Evolutionary conservation across 2,329 filamentous ascomycete genomes (phyloP), one percentile per base, ranked within the genome.

Genomic region (Chaetomium sp.): DNA sequence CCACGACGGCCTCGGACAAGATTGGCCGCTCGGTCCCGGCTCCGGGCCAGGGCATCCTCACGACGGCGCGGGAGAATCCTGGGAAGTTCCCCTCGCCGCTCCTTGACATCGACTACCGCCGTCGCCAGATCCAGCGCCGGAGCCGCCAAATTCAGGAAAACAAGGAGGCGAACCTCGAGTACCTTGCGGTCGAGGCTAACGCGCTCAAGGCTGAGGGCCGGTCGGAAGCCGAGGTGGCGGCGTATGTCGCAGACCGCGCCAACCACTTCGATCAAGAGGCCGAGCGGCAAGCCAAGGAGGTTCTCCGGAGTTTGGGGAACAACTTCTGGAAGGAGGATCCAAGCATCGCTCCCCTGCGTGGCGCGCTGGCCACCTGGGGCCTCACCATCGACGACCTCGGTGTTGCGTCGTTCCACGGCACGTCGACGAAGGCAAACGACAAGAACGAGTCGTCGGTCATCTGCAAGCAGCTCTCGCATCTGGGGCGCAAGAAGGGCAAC

Each of bases 361-460:
- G 94, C 74, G 91, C 94, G 56, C 83, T 99, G 61, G 95, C 94
- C 49, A 97, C 92, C 9, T 99, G 94, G 94, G 94, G 92, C 70
- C 86, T 99, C 54, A 97, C 94, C 10, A 89, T 99, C 62, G 94
- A 99, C 68, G 94, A 99, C 67, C 84, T 99, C 38, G 88, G 81
- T 65, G 91, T 99, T 61, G 92, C 94, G 12, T 97, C 94, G 11
- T 97, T 97, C 89, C 94, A 99, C 78, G 94, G 94, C 67, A 99
- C 94, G 42, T 97, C 94, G 1, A 99, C 94, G 62, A 91, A 95
- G 70, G 94, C 94, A 65, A 99, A 99, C 73, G 94, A 99, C 79
- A 97, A 97, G 86, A 99, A 99, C 74, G 94, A 99, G 73, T 97
- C 94, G 14, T 91, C 91, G 53, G 94, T 96, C 68, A 88, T 99